A percentile compares a stretch with the other conserved stretches of the same genome.
phyloP scores from a whole-genome alignment of 202 grass and related monocot species.

The Bolboschoenoplectus hybrid region DNA sequence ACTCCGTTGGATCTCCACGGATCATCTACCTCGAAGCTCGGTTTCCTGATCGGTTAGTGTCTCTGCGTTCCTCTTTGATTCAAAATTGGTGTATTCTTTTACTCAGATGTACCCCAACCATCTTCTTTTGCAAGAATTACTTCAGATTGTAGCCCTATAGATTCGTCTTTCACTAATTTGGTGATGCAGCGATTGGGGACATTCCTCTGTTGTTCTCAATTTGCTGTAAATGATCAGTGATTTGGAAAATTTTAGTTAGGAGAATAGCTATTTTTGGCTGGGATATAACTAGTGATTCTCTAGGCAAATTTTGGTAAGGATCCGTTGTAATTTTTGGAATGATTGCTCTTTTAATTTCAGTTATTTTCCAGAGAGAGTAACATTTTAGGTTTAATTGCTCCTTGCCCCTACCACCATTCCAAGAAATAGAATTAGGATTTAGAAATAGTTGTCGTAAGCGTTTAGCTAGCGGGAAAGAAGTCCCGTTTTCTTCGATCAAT shows the following conservation, averaged over 20 bases:
- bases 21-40: neutral
- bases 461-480: neutral
- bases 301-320: neutral
- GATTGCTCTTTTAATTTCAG: constrained; percentile 7
- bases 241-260: neutral
- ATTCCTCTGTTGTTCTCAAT: neutral
- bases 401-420: neutral
- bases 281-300: constrained; percentile 3
- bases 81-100: neutral
- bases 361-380: neutral
- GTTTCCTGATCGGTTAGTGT: constrained; percentile 11
- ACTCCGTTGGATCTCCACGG: neutral
- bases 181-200: neutral
- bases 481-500: neutral
- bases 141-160: neutral
- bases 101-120: neutral
- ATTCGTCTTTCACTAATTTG: neutral
- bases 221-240: neutral
- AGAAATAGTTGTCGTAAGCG: neutral
- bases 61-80: neutral
- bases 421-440: neutral
- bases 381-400: neutral
- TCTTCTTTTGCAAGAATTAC: constrained; percentile 2
- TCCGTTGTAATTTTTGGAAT: constrained; percentile 13
- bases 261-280: neutral